A percentile compares a stretch with the other conserved stretches of the same genome.
Evolutionary conservation across 768 basidiomycete species (phyloP).

Genomic region (Mycena metata): DNA sequence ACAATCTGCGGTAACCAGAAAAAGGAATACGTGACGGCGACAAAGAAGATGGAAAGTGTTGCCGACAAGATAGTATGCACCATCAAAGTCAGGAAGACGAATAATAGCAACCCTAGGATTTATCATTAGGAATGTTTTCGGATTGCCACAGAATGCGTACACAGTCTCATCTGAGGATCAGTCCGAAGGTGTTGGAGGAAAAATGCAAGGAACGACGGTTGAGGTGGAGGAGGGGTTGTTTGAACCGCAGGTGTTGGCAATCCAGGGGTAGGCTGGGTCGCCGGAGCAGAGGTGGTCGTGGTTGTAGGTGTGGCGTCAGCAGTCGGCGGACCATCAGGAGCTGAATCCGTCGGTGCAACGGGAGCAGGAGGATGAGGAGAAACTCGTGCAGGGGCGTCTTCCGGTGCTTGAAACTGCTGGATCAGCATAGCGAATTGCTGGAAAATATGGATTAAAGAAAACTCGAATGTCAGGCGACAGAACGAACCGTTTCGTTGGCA

Average conservation of each 20-base stretch:
- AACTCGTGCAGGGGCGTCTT: conserved; percentile 57
- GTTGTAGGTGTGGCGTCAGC: conserved; percentile 2
- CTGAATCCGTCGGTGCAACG: conserved; percentile 23
- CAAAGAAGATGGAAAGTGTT: conserved; percentile 73
- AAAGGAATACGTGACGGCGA: conserved; percentile 77
- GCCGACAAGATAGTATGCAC: conserved; percentile 82
- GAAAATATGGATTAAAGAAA: neutral
- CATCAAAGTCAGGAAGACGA: conserved; percentile 78
- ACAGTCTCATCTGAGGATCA: conserved; percentile 80
- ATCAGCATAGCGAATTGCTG: conserved; percentile 90
- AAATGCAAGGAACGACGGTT: conserved; percentile 61
- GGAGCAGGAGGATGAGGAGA: conserved; percentile 36
- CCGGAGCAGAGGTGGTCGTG: conserved; percentile 21
- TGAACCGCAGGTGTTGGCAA: conserved; percentile 40
- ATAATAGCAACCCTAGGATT: conserved; percentile 72
- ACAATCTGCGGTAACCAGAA: conserved; percentile 92
- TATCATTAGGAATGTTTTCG: neutral
- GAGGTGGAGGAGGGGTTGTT: conserved; percentile 38
- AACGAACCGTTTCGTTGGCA: conserved; percentile 84
- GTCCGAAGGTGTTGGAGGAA: conserved; percentile 71
- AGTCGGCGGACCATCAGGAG: conserved; percentile 28
- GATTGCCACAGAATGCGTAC: conserved; percentile 55
- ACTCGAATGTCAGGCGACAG: neutral
- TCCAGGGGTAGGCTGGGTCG: conserved; percentile 31
- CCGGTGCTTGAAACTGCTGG: conserved; percentile 86